Percentiles rank a stretch among this genome's conserved stretches.
phyloP scores from a whole-genome alignment of 1,139 yeast species.

The Meyerozyma smithsonii region DNA sequence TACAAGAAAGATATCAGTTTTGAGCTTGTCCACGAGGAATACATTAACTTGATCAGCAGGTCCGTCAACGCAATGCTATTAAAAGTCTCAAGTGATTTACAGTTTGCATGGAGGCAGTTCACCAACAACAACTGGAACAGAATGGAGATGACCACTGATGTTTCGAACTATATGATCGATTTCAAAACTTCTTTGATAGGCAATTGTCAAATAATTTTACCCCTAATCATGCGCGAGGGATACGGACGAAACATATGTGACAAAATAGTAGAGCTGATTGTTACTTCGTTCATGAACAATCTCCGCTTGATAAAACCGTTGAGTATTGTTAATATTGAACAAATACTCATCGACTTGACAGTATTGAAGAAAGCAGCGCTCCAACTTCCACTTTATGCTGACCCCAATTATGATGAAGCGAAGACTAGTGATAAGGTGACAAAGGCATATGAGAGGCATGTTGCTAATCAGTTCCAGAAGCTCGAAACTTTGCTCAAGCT shows the following conservation, averaged over 20 bases:
- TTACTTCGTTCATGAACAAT: conserved; percentile 52
- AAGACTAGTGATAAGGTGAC: conserved; percentile 17
- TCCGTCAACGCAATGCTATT: conserved; percentile 54
- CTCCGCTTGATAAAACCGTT: conserved; percentile 63
- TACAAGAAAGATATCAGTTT: conserved; percentile 39
- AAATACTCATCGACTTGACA: conserved; percentile 67
- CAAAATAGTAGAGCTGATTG: conserved; percentile 63
- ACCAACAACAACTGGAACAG: conserved; percentile 73
- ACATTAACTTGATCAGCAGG: conserved; percentile 52
- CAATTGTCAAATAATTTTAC: conserved; percentile 48
- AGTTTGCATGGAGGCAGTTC: conserved; percentile 82
- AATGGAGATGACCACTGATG: conserved; percentile 59
- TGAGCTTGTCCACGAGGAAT: conserved; percentile 52
- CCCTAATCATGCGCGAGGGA: conserved; percentile 63
- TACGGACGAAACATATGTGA: conserved; percentile 74
- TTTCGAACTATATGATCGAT: conserved; percentile 65
- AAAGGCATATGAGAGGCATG: conserved; percentile 43
- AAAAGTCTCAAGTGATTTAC: conserved; percentile 59
- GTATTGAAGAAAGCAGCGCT: conserved; percentile 54
- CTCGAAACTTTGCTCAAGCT: conserved; percentile 65
- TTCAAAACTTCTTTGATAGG: conserved; percentile 43
- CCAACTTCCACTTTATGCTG: conserved; percentile 44
- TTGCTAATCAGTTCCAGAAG: conserved; percentile 44
- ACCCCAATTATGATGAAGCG: conserved; percentile 24
- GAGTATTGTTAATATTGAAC: conserved; percentile 70